Percentiles rank a stretch among this genome's conserved stretches.
Evolutionary conservation across 108 stramenopile species (phyloP).

Genomic region (Cyclotella sp.): DNA sequence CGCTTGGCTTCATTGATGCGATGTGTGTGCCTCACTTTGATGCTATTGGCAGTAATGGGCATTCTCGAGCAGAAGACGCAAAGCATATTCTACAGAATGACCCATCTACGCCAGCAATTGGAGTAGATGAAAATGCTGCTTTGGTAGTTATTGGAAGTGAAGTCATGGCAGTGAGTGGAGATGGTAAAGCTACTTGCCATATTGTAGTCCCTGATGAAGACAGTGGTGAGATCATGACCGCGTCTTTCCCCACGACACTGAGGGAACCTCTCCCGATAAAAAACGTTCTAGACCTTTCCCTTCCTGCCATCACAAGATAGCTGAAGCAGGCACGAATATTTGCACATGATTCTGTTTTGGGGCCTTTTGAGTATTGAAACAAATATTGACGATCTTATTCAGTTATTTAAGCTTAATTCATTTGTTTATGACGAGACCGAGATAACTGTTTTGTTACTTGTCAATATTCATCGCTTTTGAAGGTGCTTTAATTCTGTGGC

Average conservation of each 20-base stretch:
- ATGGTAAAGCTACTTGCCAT: constrained; percentile 43
- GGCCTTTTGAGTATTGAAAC: too few species aligned
- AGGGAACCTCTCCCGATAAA: background rate
- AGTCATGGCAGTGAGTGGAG: constrained; percentile 10
- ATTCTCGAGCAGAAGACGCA: constrained; percentile 21
- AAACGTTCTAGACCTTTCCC: background rate
- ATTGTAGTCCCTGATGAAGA: constrained; percentile 12
- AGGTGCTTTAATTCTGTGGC: too few species aligned
- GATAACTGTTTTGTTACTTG: too few species aligned
- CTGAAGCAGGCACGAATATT: too few species aligned
- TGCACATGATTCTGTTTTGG: too few species aligned
- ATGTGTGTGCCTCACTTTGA: constrained; percentile 43
- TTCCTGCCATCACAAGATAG: too few species aligned
- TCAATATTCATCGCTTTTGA: too few species aligned
- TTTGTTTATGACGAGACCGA: too few species aligned
- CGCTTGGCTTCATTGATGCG: constrained; percentile 36
- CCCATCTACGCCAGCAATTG: constrained; percentile 23
- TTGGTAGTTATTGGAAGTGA: constrained; percentile 21
- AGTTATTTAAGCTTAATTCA: too few species aligned
- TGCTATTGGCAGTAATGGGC: constrained; percentile 26
- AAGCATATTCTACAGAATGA: constrained; percentile 25
- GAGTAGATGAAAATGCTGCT: constrained; percentile 36
- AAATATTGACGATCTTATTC: too few species aligned
- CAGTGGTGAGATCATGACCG: background rate
- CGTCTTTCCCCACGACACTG: background rate